Percentiles rank a stretch among this genome's conserved stretches.
Evolutionary conservation across 108 stramenopile species (phyloP).

Genomic region (Cyclotella atomus): DNA sequence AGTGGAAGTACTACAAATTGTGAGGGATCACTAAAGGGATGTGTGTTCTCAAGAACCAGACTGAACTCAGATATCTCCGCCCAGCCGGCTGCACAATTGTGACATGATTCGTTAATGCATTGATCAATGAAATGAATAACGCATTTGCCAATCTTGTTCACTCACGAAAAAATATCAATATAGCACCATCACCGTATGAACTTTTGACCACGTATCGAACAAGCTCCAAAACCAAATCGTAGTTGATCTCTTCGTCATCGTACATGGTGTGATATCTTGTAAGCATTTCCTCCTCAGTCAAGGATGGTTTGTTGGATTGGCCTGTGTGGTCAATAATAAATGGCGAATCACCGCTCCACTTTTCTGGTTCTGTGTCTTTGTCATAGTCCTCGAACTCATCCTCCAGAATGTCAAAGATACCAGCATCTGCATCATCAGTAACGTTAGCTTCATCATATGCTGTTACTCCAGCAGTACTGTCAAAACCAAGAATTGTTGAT

Average conservation of each 20-base stretch:
- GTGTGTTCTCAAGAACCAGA: constrained; percentile 57
- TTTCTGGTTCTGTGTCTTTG: constrained; percentile 44
- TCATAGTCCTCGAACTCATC: constrained; percentile 54
- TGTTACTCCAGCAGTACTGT: constrained; percentile 6
- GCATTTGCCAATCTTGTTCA: background rate
- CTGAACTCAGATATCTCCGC: constrained; percentile 85
- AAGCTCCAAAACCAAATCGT: constrained; percentile 58
- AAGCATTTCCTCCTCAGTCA: constrained; percentile 63
- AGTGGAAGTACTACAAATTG: constrained; percentile 62
- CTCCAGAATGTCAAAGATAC: constrained; percentile 43
- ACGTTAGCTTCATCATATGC: constrained; percentile 31
- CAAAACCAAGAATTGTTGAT: constrained; percentile 21
- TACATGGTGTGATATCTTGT: constrained; percentile 65
- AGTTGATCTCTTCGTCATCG: constrained; percentile 76
- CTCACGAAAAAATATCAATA: constrained; percentile 87
- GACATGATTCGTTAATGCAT: background rate
- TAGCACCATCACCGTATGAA: constrained; percentile 77
- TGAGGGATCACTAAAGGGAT: constrained; percentile 60
- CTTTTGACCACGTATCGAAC: constrained; percentile 61
- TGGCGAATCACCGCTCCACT: constrained; percentile 73
- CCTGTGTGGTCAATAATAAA: constrained; percentile 43
- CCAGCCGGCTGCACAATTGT: constrained; percentile 66
- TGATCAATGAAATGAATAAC: background rate
- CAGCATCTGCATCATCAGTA: constrained; percentile 30
- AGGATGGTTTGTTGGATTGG: constrained; percentile 42